These are phyloP conservation scores for Pistacia vera DNA, from an alignment of 345 rosid species.

Conservation along the genomic window DNA sequence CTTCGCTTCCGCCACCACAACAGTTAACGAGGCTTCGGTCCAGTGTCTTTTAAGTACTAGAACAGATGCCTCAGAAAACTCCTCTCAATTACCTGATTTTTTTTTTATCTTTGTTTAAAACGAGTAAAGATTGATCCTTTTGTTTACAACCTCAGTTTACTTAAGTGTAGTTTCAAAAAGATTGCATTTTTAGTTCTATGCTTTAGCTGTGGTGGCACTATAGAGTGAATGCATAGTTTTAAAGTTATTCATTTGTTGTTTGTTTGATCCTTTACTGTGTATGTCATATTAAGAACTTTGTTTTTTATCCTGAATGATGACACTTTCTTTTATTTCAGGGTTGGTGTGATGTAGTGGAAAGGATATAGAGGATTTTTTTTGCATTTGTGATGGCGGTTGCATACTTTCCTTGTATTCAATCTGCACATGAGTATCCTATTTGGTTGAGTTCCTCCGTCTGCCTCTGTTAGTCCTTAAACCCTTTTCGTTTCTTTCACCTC, in stretches of 20 bases:
- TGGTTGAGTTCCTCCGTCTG: too few relatives aligned
- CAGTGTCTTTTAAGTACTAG: too few relatives aligned
- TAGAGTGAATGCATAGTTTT: not conserved
- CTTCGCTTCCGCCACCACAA: too few relatives aligned
- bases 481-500: too few relatives aligned
- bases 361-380: not conserved
- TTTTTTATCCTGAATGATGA: not conserved
- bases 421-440: too few relatives aligned
- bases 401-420: slow-evolving; percentile 10
- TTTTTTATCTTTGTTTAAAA: not conserved
- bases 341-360: not conserved
- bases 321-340: not conserved
- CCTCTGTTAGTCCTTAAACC: too few relatives aligned
- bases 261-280: not conserved
- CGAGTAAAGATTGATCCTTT: not conserved
- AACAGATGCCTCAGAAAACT: too few relatives aligned
- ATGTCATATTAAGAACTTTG: not conserved
- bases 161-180: not conserved
- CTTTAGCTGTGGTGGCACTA: not conserved
- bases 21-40: too few relatives aligned
- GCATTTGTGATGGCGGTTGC: slow-evolving; percentile 11
- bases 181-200: not conserved
- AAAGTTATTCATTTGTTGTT: not conserved
- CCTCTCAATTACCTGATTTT: too few relatives aligned
- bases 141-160: too few relatives aligned